Base-by-base conservation (phyloP, 371 early-diverging fungal genomes). In the Mortierella sp. region DNA sequence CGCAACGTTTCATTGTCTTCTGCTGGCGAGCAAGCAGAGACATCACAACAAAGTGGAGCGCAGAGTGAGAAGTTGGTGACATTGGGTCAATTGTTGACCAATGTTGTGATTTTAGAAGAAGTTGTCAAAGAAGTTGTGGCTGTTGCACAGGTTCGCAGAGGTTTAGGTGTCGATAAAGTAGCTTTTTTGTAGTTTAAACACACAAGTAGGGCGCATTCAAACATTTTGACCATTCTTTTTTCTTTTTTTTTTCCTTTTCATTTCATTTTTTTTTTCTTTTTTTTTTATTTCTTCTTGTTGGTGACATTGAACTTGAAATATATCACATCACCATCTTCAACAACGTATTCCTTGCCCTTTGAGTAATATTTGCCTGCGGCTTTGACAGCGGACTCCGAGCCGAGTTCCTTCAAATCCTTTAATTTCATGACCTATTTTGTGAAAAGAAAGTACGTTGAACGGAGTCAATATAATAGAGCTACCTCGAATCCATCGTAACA, bases 261-360 rank as follows among this genome's bases (percentile, higher is more conserved):
- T n/a, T n/a, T n/a, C n/a, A n/a, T n/a, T n/a, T 53, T 65, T 36
- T 65, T 33, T 28, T 7, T 24, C 16, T 40, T 45, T 47, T 48
- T 11, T 59, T 58, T 36, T 60, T 47, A 72, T 62, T 84, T 85
- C 74, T 86, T 86, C 74, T 80, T 86, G 65, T 86, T 87, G 69
- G 87, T 87, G 47, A 87, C 85, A 70, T 88, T 92, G 72, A 93
- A 92, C 85, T 94, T 94, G 87, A 95, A 95, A 73, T 90, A 91
- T 52, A 91, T 87, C 47, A 95, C 91, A 77, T 95, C 99, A 7
- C 99, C 99, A 86, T 98, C 98, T 82, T 95, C 93, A 45, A 99
- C 96, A 16, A 92, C 86, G 69, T 99, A 98, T 7, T 96, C 97
- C 85, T 94, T 97, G 58, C 99, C 99, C 87, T 98, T 97, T 84